Evolutionary conservation across 108 stramenopile genomes (phyloP).

Genomic region (Aurantiochytrium sp.): DNA sequence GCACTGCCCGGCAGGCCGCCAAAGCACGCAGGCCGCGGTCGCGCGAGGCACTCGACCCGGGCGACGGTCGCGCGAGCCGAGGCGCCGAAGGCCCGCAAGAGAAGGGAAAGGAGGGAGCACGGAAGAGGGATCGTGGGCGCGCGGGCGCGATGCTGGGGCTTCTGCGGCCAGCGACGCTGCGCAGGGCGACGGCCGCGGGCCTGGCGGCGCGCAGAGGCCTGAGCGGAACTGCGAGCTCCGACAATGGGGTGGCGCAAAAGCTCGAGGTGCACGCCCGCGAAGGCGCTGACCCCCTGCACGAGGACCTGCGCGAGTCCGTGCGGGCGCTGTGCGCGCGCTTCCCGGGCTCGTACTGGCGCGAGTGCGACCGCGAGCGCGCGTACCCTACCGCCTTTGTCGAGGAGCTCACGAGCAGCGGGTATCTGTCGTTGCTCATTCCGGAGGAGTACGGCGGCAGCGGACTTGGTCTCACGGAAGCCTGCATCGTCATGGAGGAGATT

Average conservation of each 20-base stretch:
- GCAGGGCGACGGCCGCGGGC: no score
- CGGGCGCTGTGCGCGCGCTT: constrained; percentile 9
- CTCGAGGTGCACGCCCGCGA: neutral
- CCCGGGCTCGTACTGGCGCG: constrained; percentile 13
- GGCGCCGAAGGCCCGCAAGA: no score
- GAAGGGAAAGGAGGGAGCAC: no score
- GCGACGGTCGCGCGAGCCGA: no score
- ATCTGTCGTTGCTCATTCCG: constrained; percentile 26
- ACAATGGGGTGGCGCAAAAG: neutral
- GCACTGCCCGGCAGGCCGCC: no score
- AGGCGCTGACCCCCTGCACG: neutral
- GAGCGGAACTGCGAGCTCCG: neutral
- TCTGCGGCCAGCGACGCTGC: no score
- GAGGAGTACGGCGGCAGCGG: constrained; percentile 30
- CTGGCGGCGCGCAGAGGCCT: no score
- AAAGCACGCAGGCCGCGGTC: no score
- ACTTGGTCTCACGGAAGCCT: neutral
- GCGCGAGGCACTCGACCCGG: no score
- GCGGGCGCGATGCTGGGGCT: no score
- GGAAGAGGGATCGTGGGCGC: no score
- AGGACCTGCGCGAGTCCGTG: neutral
- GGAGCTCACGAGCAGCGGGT: neutral
- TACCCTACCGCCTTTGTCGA: constrained; percentile 1
- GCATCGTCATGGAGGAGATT: constrained; percentile 33
- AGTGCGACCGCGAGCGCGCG: neutral